Conservation (phyloP, 331 rosid genomes). For the Spiraea crenata region DNA sequence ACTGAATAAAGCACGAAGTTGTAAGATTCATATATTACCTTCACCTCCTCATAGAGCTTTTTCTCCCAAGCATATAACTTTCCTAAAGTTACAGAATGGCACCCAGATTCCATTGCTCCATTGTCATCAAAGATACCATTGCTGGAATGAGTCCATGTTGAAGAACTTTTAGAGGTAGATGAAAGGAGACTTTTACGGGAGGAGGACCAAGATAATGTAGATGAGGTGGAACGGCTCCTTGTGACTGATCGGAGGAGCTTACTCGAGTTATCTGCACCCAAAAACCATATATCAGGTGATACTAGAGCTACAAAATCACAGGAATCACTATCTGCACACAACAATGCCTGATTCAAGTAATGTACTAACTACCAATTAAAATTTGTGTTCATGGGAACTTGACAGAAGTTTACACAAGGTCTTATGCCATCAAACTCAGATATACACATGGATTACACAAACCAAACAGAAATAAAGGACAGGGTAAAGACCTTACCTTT, state of each 20-base stretch:
- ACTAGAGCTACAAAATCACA: background rate
- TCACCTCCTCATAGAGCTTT: constrained; percentile 29
- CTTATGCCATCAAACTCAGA: background rate
- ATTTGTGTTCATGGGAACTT: background rate
- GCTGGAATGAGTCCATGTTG: constrained; percentile 25
- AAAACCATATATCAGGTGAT: constrained; percentile 12
- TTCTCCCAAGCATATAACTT: constrained; percentile 37
- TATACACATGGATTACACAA: background rate
- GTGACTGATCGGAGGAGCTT: constrained; percentile 34
- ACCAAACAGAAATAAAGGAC: background rate
- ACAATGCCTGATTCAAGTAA: background rate
- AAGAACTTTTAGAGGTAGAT: constrained; percentile 31
- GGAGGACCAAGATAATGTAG: constrained; percentile 35
- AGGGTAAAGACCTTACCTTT: too few species aligned
- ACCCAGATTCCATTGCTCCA: constrained; percentile 24
- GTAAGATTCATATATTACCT: constrained; percentile 15
- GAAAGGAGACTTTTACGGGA: constrained; percentile 27
- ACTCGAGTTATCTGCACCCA: constrained; percentile 29
- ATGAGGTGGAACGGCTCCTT: constrained; percentile 25
- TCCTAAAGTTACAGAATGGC: constrained; percentile 24
- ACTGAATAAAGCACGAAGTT: background rate
- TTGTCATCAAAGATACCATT: constrained; percentile 26
- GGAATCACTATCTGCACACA: background rate
- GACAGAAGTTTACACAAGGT: background rate
- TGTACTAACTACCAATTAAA: background rate